Evolutionary conservation across 2,329 filamentous ascomycete species (phyloP).

Genomic region (Hypoxylon sp.): DNA sequence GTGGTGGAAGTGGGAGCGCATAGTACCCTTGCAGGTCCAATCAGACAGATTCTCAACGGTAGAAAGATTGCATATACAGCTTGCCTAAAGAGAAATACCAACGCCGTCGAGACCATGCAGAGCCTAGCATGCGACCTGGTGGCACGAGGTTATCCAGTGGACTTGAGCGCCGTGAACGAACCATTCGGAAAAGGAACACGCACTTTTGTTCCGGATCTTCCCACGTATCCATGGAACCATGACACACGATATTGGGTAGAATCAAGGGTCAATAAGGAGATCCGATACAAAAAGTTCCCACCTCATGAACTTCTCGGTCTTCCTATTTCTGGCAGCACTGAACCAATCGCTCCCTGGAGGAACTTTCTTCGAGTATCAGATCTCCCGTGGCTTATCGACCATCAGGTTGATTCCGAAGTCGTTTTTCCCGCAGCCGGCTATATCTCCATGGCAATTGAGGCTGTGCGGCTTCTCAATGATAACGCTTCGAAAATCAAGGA

Average conservation of each 20-base stretch:
- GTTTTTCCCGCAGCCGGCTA: conserved; percentile 50
- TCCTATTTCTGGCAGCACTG: conserved; percentile 19
- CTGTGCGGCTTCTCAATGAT: not conserved
- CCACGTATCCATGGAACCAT: conserved; percentile 55
- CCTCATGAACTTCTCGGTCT: conserved; percentile 49
- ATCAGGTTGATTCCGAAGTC: conserved; percentile 49
- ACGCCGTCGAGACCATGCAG: conserved; percentile 43
- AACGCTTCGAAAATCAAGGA: not conserved
- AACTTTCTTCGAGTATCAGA: conserved; percentile 42
- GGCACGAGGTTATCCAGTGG: conserved; percentile 28
- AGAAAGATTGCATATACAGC: conserved; percentile 32
- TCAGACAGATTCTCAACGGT: conserved; percentile 43
- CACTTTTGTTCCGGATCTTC: conserved; percentile 46
- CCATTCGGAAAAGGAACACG: conserved; percentile 23
- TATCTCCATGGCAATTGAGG: conserved; percentile 32
- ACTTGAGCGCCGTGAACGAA: conserved; percentile 34
- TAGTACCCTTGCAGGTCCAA: conserved; percentile 42
- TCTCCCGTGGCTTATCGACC: conserved; percentile 55
- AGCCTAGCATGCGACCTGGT: conserved; percentile 35
- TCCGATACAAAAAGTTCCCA: conserved; percentile 39
- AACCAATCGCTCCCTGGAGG: conserved; percentile 38
- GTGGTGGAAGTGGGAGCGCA: conserved; percentile 47
- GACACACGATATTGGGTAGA: conserved; percentile 48
- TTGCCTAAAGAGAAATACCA: conserved; percentile 28
- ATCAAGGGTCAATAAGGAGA: conserved; percentile 40